Conservation (phyloP, 352 stramenopile species). For the Globisporangium recalcitrans region DNA sequence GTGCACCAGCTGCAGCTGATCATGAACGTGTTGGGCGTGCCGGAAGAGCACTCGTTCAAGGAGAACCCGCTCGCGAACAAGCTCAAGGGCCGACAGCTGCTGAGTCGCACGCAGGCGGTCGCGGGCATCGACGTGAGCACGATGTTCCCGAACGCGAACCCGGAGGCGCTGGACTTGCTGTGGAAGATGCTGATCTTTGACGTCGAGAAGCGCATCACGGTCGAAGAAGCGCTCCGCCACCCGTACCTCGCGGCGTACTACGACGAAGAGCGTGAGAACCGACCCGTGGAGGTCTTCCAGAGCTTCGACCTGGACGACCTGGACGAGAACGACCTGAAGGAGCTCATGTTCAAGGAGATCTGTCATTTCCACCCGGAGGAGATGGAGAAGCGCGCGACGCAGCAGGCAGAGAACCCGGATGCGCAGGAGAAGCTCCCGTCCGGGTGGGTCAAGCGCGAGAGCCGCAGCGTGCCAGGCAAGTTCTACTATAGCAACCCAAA, state of each 20-base stretch:
- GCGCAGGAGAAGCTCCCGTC: slow-evolving; percentile 65
- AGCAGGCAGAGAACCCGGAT: slow-evolving; percentile 69
- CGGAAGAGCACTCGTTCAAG: slow-evolving; percentile 85
- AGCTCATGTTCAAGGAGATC: slow-evolving; percentile 90
- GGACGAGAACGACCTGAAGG: slow-evolving; percentile 79
- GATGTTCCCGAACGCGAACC: slow-evolving; percentile 85
- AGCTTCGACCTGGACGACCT: slow-evolving; percentile 85
- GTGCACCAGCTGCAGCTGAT: slow-evolving; percentile 87
- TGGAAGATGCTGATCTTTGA: slow-evolving; percentile 91
- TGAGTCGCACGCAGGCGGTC: slow-evolving; percentile 77
- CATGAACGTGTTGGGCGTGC: slow-evolving; percentile 86
- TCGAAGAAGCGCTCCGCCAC: slow-evolving; percentile 94
- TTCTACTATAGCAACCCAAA: slow-evolving; percentile 90
- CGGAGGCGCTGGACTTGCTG: slow-evolving; percentile 72
- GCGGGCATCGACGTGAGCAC: slow-evolving; percentile 75
- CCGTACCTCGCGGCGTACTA: slow-evolving; percentile 93
- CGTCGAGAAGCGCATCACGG: slow-evolving; percentile 93
- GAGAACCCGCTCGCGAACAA: slow-evolving; percentile 87
- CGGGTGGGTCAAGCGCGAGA: slow-evolving; percentile 85
- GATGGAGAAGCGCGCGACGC: slow-evolving; percentile 83
- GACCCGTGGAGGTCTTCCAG: slow-evolving; percentile 69
- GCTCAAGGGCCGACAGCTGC: slow-evolving; percentile 76
- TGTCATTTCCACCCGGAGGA: slow-evolving; percentile 86
- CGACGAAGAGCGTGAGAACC: slow-evolving; percentile 65
- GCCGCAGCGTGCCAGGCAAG: slow-evolving; percentile 77